phyloP scores from a whole-genome alignment of 768 basidiomycete species.

The Dacryopinax primogenitus region DNA sequence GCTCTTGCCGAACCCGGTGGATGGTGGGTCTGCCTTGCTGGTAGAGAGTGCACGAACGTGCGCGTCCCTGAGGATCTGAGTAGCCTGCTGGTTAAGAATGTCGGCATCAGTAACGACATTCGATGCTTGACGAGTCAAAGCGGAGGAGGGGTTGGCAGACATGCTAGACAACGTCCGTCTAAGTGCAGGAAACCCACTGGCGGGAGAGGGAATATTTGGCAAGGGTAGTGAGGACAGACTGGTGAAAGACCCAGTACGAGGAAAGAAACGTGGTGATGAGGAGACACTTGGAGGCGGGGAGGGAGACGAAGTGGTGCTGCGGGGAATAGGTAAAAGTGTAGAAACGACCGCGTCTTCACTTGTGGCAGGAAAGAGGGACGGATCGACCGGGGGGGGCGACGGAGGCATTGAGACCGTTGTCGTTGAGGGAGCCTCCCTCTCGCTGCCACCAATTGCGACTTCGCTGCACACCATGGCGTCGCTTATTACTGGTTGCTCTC shows the following conservation, averaged over 20 bases:
- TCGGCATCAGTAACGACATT: not conserved
- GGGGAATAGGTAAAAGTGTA: not conserved
- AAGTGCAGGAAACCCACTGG: not conserved
- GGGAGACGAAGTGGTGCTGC: not conserved
- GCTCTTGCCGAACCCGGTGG: not conserved
- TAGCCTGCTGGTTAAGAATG: conserved; percentile 3
- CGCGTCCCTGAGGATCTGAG: conserved; percentile 1
- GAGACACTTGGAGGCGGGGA: not conserved
- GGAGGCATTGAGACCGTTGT: conserved; percentile 3
- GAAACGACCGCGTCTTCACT: not conserved
- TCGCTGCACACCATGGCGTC: not conserved
- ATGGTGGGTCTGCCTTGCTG: not conserved
- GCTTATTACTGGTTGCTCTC: not conserved
- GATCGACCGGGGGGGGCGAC: not conserved
- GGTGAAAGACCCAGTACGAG: not conserved
- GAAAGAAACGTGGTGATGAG: not conserved
- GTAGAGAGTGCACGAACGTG: not conserved
- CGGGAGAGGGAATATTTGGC: not conserved
- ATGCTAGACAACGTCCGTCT: not conserved
- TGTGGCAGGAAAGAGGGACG: not conserved
- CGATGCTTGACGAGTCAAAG: conserved; percentile 3
- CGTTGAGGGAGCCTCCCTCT: not conserved
- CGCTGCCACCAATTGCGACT: conserved; percentile 5
- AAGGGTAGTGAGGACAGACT: not conserved
- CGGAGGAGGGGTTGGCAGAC: not conserved